A percentile compares a stretch with the other conserved stretches of the same genome.
phyloP scores from a whole-genome alignment of 371 early-diverging fungal genomes.

The Sporodiniella umbellata region DNA sequence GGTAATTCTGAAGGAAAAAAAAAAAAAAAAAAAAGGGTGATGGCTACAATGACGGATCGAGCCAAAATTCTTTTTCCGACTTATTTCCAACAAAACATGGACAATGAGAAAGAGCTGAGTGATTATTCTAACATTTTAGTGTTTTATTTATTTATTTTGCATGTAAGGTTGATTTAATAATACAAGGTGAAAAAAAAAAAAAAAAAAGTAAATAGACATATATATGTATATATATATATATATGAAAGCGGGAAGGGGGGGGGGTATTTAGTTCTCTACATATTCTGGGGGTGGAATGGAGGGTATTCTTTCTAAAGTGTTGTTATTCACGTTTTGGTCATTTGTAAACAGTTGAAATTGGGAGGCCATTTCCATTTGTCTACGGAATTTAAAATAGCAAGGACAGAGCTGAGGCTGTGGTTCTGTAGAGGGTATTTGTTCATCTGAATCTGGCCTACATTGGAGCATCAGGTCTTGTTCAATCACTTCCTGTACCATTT shows the following conservation, averaged over 20 bases:
- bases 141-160: no score
- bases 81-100: no score
- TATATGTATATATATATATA: not conserved
- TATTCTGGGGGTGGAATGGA: slow-evolving; percentile 46
- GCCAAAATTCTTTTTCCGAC: no score
- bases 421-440: slow-evolving; percentile 12
- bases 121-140: no score
- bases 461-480: slow-evolving; percentile 27
- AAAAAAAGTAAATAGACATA: no score
- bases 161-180: no score
- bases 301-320: slow-evolving; percentile 27
- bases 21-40: no score
- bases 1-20: no score
- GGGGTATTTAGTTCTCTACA: slow-evolving; percentile 17
- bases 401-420: slow-evolving; percentile 29
- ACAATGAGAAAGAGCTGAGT: no score
- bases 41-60: no score
- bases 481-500: slow-evolving; percentile 13
- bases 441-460: slow-evolving; percentile 16
- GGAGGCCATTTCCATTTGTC: slow-evolving; percentile 40
- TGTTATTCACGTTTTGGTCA: not conserved
- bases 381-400: slow-evolving; percentile 37
- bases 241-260: not conserved
- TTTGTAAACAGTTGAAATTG: slow-evolving; percentile 25
- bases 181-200: no score